A percentile compares a stretch with the other conserved stretches of the same genome.
phyloP scores from a whole-genome alignment of 768 basidiomycete species.

The Candolleomyces efflorescens region DNA sequence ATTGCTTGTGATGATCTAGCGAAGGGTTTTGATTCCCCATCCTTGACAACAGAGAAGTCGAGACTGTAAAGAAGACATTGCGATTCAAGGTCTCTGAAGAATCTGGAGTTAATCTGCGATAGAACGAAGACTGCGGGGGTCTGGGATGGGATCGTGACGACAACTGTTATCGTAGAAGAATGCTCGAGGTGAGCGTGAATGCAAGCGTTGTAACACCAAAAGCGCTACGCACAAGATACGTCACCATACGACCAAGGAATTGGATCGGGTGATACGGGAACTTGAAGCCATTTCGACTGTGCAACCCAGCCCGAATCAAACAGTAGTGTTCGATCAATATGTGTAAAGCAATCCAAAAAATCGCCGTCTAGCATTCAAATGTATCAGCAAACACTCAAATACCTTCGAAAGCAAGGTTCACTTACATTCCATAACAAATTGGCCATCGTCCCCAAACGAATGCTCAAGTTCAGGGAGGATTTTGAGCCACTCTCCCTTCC shows the following conservation, averaged over 20 bases:
- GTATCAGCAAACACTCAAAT: conserved; percentile 2
- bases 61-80: conserved; percentile 40
- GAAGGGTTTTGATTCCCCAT: conserved; percentile 35
- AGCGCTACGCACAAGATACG: conserved; percentile 41
- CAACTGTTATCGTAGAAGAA: conserved; percentile 27
- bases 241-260: conserved; percentile 52
- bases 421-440: conserved; percentile 49
- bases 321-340: conserved; percentile 40
- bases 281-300: conserved; percentile 46
- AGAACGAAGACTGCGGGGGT: conserved; percentile 47
- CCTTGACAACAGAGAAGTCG: conserved; percentile 48
- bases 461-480: conserved; percentile 36
- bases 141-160: conserved; percentile 36
- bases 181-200: neutral
- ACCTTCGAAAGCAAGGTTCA: neutral
- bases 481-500: conserved; percentile 44
- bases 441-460: conserved; percentile 43
- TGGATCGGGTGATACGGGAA: conserved; percentile 33
- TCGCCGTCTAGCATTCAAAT: conserved; percentile 25
- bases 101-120: conserved; percentile 46
- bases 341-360: conserved; percentile 39
- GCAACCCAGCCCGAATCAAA: conserved; percentile 45
- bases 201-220: neutral
- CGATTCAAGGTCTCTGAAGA: conserved; percentile 39
- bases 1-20: conserved; percentile 32